Percentiles rank a stretch among this genome's conserved stretches.
Conservation (phyloP, 208 protist species). For the Trypanosomatidae sp. region DNA sequence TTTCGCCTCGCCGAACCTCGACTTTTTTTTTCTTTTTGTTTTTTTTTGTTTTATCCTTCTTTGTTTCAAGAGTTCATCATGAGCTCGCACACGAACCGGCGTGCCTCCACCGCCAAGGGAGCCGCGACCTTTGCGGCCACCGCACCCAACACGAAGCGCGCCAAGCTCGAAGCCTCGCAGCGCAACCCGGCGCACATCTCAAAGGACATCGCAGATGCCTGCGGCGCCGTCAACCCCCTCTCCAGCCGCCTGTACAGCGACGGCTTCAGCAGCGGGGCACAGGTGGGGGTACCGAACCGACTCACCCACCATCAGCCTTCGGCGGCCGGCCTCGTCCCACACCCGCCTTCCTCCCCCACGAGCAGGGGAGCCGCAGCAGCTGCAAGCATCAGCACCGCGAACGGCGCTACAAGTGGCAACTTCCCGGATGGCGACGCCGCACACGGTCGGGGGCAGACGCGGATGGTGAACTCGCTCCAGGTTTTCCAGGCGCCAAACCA, state of each 20-base stretch:
- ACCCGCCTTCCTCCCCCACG: neutral
- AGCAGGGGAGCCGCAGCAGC: neutral
- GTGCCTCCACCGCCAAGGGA: slow-evolving; percentile 3
- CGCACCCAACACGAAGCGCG: slow-evolving; percentile 29
- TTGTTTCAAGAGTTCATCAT: no score
- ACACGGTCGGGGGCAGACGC: slow-evolving; percentile 30
- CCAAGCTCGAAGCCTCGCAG: slow-evolving; percentile 49
- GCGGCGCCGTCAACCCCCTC: slow-evolving; percentile 66
- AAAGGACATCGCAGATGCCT: slow-evolving; percentile 73
- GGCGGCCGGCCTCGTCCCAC: slow-evolving; percentile 9
- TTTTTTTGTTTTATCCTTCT: neutral
- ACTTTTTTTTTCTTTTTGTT: neutral
- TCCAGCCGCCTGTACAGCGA: slow-evolving; percentile 71
- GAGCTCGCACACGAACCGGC: slow-evolving; percentile 1
- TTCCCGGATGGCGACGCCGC: no score
- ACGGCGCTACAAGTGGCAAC: no score
- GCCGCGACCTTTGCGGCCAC: neutral
- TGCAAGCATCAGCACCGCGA: neutral
- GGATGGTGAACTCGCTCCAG: slow-evolving; percentile 70
- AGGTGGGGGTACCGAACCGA: slow-evolving; percentile 75
- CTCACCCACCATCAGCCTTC: slow-evolving; percentile 36
- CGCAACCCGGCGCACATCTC: slow-evolving; percentile 90
- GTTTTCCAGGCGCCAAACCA: slow-evolving; percentile 63
- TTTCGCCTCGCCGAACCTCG: neutral
- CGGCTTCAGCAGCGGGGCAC: slow-evolving; percentile 51